Evolutionary conservation across 805 yeast genomes (phyloP).

Genomic region (Dipodascus albidus): DNA sequence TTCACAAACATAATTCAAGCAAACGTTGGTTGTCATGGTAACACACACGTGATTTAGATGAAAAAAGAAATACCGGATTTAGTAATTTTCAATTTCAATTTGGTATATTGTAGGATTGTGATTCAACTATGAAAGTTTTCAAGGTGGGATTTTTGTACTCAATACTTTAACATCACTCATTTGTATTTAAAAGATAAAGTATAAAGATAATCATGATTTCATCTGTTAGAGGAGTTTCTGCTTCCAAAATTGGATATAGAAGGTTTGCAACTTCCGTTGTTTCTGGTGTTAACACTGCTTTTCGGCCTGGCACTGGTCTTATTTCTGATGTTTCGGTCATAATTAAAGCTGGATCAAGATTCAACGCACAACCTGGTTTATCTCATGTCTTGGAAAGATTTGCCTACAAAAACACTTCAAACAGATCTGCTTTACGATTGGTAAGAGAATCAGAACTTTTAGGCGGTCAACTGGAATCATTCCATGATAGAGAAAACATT

Average conservation of each 20-base stretch:
- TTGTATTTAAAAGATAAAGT: too few species aligned
- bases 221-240: too few species aligned
- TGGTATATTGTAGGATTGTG: too few species aligned
- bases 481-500: conserved; percentile 74
- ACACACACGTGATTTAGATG: not conserved
- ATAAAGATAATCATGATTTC: too few species aligned
- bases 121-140: not conserved
- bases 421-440: conserved; percentile 81
- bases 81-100: too few species aligned
- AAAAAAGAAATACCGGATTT: too few species aligned
- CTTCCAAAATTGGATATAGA: conserved; percentile 10
- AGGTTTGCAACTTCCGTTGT: conserved; percentile 19
- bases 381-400: conserved; percentile 78
- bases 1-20: too few species aligned
- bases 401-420: conserved; percentile 63
- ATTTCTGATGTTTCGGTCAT: conserved; percentile 70
- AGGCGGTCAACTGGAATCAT: conserved; percentile 68
- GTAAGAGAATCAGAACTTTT: conserved; percentile 90
- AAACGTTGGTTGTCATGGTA: not conserved
- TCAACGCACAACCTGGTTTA: conserved; percentile 58
- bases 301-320: conserved; percentile 44
- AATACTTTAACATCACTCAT: too few species aligned
- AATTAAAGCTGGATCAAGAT: conserved; percentile 80
- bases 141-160: too few species aligned
- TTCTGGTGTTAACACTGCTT: conserved; percentile 19